Conservation (phyloP, 352 stramenopile species). For the Globisporangium sylvaticum region DNA sequence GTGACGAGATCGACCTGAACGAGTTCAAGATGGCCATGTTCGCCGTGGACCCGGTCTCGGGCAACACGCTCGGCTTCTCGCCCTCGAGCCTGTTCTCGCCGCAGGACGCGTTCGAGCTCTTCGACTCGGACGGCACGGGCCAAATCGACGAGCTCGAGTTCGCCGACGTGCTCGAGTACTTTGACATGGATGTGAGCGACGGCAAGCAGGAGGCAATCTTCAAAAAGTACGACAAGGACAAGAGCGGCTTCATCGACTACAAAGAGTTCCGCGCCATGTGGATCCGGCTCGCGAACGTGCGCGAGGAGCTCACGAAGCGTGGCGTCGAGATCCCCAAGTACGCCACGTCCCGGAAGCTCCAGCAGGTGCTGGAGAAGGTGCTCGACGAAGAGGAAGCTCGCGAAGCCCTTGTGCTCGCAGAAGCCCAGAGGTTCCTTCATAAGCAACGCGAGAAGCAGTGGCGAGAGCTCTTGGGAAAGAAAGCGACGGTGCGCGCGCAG, state of each 20-base stretch:
- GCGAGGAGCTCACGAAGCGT: slow-evolving; percentile 82
- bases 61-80: slow-evolving; percentile 75
- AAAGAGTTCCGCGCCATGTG: slow-evolving; percentile 92
- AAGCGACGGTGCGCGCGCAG: slow-evolving; percentile 65
- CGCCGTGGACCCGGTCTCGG: slow-evolving; percentile 82
- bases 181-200: slow-evolving; percentile 86
- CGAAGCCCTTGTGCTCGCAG: slow-evolving; percentile 73
- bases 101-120: slow-evolving; percentile 90
- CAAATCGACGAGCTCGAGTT: slow-evolving; percentile 93
- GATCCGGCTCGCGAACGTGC: slow-evolving; percentile 75
- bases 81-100: slow-evolving; percentile 81
- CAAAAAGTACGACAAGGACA: slow-evolving; percentile 91
- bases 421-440: slow-evolving; percentile 68
- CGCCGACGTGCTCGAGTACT: slow-evolving; percentile 91
- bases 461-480: slow-evolving; percentile 31
- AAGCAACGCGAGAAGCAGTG: slow-evolving; percentile 76
- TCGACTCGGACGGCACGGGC: slow-evolving; percentile 87
- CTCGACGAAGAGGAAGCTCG: slow-evolving; percentile 88
- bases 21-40: slow-evolving; percentile 94
- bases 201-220: slow-evolving; percentile 91
- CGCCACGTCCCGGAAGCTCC: slow-evolving; percentile 66
- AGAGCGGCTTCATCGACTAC: slow-evolving; percentile 91
- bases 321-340: slow-evolving; percentile 89
- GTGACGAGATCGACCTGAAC: slow-evolving; percentile 89
- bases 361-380: slow-evolving; percentile 83